Evolutionary conservation across 805 yeast species (phyloP).

Genomic region (Schwanniomyces sp.): DNA sequence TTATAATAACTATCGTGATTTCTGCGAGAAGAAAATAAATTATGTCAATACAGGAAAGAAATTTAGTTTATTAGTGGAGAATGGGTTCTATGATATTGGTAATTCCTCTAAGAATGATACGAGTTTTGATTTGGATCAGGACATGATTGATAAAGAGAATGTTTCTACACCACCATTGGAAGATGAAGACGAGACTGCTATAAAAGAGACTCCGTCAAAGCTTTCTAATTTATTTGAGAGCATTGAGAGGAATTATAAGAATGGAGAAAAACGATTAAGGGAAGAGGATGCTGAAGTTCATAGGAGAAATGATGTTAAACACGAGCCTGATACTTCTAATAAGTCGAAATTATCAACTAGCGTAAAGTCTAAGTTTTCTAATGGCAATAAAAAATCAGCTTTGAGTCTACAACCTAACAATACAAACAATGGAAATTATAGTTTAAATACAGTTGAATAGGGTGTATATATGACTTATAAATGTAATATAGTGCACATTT

Average conservation of each 20-base stretch:
- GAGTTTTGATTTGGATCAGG: slow-evolving; percentile 20
- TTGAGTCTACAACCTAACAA: slow-evolving; percentile 5
- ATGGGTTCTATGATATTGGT: slow-evolving; percentile 5
- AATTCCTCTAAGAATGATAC: slow-evolving; percentile 13
- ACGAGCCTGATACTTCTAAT: neutral
- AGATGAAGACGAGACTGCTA: slow-evolving; percentile 10
- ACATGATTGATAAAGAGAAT: slow-evolving; percentile 13
- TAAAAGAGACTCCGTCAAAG: neutral
- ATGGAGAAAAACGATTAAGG: slow-evolving; percentile 16
- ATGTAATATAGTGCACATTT: neutral
- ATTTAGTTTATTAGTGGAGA: slow-evolving; percentile 23
- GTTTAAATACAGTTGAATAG: neutral
- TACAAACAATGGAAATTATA: neutral
- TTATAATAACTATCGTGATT: slow-evolving; percentile 26
- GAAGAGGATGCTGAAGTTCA: slow-evolving; percentile 11
- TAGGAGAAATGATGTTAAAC: neutral
- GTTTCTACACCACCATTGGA: slow-evolving; percentile 29
- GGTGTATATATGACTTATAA: neutral
- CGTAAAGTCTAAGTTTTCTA: slow-evolving; percentile 12
- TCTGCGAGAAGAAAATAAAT: slow-evolving; percentile 23
- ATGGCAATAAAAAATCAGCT: slow-evolving; percentile 15
- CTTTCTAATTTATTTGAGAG: slow-evolving; percentile 17
- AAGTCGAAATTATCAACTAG: slow-evolving; percentile 10
- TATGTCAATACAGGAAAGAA: slow-evolving; percentile 30
- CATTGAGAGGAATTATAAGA: slow-evolving; percentile 13